Base-by-base conservation (phyloP, 331 rosid species). In the Cucumis variabilis region DNA sequence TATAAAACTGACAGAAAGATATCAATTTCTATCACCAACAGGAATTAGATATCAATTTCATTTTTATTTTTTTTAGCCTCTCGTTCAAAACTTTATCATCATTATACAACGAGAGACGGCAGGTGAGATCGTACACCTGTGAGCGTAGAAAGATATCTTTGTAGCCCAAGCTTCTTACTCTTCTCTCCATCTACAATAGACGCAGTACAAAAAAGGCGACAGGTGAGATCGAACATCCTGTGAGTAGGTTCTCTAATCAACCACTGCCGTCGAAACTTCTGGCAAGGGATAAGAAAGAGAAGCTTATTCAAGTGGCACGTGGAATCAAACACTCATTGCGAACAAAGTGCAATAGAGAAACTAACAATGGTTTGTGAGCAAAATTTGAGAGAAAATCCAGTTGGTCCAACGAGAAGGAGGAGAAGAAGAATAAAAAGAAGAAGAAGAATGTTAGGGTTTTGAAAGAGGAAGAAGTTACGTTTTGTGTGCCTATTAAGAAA, bases 211-310 rank as follows among this genome's bases (percentile, higher is more conserved):
- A 73, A 13, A 60, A 78, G 55, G 68, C 55, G 66, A n/a, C n/a
- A 46, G 85, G 89, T 82, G 92, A 90, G 96, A 93, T 92, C 92
- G 87, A 80, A 41, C 83, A 70, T n/a, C 71, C 89, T 50, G 87
- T 60, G 51, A 60, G 82, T 66, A 58, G 50, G 71, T 12, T 72
- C 46, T 19, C 78, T 84, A 65, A 66, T 84, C 77, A 84, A 46
- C 66, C 87, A 66, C 87, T 67, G 86, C 62, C 58, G 24, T 46
- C 21, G 46, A 28, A 83, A 66, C 62, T 41, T 33, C 15, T 19
- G 75, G 74, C 75, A 83, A 37, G 44, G 75, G 44, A 76, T 80
- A 30, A 73, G 53, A 82, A 19, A 13, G 50, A 69, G 78, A 66
- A 67, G 76, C n/a, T 71, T 62, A 21, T 60, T 82, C 53, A 72